Base-by-base conservation (phyloP, 2,329 filamentous ascomycete species). In the Cryoendolithus antarcticus region DNA sequence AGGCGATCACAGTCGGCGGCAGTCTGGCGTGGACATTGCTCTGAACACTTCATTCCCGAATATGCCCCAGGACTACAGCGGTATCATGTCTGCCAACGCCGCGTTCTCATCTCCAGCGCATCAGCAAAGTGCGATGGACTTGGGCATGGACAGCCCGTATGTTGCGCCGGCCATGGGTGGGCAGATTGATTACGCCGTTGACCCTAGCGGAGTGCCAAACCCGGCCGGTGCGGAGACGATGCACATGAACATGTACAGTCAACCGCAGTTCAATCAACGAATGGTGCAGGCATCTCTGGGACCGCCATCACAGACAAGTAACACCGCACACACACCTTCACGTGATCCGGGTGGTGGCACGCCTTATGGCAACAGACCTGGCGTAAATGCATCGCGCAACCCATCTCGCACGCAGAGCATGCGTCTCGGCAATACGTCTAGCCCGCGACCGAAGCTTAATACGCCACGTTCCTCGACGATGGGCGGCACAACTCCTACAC, bases 61-160 rank as follows among this genome's bases (percentile, higher is more conserved):
- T 33, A 43, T 42, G 30, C 43, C 52, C 37, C 54, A 59, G 28
- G 55, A 51, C 50, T 68, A 58, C 44, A 49, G 53, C 9, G 46
- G 50, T 37, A 62, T 69, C 55, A 52, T 59, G 42, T 48, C 52
- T 2, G 54, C 59, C 2, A 58, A 52, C 28, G 62, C 65, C 13
- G 53, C 60, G 9, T 70, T 64, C 51, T 58, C 61, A 27, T 67
- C 67, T 9, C 62, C 66, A 8, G 55, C 65, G 30, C 57, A 64
- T 42, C 51, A 52, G 9, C 55, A 50, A 9, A 50, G 44, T 12
- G 47, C 54, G 5, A 43, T 69, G 33, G 65, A 67, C 34, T 56
- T 69, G 55, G 58, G 60, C 39, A 62, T 69, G 50, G 51, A 48
- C 19, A 63, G 58, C 45, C 60, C 64, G 2, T 69, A 63, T 44